phyloP scores from a whole-genome alignment of 805 yeast genomes.

The Candida sithepensis region DNA sequence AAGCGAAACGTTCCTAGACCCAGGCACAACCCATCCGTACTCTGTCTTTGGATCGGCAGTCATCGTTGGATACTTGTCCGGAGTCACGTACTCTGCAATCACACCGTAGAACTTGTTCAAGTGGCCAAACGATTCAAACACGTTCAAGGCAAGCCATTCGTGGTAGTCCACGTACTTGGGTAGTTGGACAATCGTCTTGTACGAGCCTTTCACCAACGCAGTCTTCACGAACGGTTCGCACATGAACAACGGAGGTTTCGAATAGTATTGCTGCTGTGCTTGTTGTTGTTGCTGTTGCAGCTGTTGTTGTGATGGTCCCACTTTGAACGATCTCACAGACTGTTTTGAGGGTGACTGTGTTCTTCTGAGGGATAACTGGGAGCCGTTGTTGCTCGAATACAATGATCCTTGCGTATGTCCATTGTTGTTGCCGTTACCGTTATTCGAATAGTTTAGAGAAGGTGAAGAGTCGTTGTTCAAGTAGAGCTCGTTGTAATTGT shows the following conservation, averaged over 20 bases:
- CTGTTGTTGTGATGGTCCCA: constrained; percentile 10
- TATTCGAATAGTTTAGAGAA: constrained; percentile 13
- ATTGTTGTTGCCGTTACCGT: too few species aligned
- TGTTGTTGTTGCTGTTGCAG: constrained; percentile 24
- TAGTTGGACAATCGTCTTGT: constrained; percentile 89
- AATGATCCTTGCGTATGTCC: constrained; percentile 19
- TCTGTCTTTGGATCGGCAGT: constrained; percentile 92
- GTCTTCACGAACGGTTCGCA: constrained; percentile 93
- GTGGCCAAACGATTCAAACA: constrained; percentile 84
- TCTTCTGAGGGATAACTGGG: constrained; percentile 45
- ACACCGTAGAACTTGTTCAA: constrained; percentile 86
- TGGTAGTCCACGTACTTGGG: constrained; percentile 93
- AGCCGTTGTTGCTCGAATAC: constrained; percentile 39
- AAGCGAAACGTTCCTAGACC: constrained; percentile 72
- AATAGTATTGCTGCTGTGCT: constrained; percentile 17
- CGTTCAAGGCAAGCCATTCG: constrained; percentile 94
- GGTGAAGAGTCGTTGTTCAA: constrained; percentile 21
- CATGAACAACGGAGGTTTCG: constrained; percentile 59
- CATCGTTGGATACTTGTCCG: constrained; percentile 89
- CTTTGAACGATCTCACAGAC: constrained; percentile 33
- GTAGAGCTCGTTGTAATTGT: constrained; percentile 23
- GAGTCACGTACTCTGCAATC: constrained; percentile 86
- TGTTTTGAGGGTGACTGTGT: constrained; percentile 45
- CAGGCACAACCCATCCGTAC: constrained; percentile 77
- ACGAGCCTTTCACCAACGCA: constrained; percentile 93